Percentiles rank a stretch among this genome's conserved stretches.
phyloP scores from a whole-genome alignment of 495 filamentous ascomycete species.

The Penicillium lividum region DNA sequence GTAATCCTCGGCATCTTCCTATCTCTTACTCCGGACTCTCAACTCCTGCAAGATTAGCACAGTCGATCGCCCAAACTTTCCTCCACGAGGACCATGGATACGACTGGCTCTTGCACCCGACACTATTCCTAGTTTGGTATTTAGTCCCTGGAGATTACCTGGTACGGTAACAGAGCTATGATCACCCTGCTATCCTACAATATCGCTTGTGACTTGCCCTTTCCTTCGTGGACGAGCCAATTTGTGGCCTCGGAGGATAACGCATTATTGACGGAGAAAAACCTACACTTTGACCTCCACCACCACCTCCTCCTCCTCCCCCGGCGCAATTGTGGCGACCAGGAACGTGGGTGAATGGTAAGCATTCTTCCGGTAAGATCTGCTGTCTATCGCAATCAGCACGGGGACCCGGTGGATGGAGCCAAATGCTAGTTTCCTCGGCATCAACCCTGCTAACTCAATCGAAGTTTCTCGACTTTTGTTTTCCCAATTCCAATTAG shows the following conservation, averaged over 20 bases:
- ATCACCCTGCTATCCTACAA: conserved; percentile 4
- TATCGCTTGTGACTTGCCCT: not conserved
- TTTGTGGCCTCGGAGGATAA: not conserved
- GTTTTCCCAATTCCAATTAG: conserved; percentile 1
- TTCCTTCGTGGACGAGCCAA: not conserved
- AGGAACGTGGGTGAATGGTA: conserved; percentile 13
- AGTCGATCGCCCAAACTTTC: conserved; percentile 14
- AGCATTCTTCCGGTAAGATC: conserved; percentile 23
- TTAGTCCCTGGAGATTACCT: conserved; percentile 4
- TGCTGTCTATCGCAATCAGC: conserved; percentile 16
- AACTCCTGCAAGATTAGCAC: not conserved
- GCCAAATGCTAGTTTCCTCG: not conserved
- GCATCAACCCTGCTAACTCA: conserved; percentile 5
- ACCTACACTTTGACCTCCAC: conserved; percentile 20
- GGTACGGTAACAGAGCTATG: conserved; percentile 4
- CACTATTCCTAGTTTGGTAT: conserved; percentile 13
- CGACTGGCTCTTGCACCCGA: conserved; percentile 13
- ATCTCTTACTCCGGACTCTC: conserved; percentile 6
- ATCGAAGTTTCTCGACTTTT: conserved; percentile 22
- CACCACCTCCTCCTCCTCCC: not conserved
- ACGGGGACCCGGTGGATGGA: not conserved
- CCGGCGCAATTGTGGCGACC: conserved; percentile 12
- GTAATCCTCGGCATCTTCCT: conserved; percentile 10
- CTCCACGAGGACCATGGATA: not conserved
- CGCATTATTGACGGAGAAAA: not conserved